Conservation (phyloP, 192 early-diverging fungal genomes). For the Backusella psychrophila region DNA sequence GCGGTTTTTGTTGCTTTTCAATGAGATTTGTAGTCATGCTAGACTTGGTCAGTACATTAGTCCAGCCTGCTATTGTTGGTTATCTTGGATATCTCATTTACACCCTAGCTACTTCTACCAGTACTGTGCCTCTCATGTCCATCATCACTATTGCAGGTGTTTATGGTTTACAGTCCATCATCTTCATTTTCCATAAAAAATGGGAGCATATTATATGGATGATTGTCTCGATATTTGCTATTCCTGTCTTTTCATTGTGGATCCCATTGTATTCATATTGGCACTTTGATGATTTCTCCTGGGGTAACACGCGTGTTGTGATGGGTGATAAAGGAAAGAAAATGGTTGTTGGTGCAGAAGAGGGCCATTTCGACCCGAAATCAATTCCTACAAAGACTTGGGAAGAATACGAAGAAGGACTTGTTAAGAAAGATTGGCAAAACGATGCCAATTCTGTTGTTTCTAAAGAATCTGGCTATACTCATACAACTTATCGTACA, state of each 20-base stretch:
- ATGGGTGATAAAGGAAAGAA: constrained; percentile 51
- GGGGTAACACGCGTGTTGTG: constrained; percentile 68
- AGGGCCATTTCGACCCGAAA: constrained; percentile 65
- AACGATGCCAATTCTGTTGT: constrained; percentile 35
- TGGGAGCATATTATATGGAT: constrained; percentile 82
- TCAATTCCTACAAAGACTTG: constrained; percentile 44
- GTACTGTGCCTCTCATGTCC: constrained; percentile 73
- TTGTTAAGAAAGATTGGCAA: constrained; percentile 39
- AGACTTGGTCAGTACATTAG: constrained; percentile 89
- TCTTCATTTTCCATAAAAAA: constrained; percentile 74
- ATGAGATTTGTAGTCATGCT: constrained; percentile 96
- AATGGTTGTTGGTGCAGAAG: constrained; percentile 43
- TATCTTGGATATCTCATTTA: constrained; percentile 87
- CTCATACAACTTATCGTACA: constrained; percentile 36
- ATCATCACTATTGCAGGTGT: constrained; percentile 80
- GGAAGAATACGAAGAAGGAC: constrained; percentile 6
- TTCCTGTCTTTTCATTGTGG: constrained; percentile 65
- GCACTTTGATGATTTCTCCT: constrained; percentile 98
- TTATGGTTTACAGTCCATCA: constrained; percentile 87
- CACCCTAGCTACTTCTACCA: constrained; percentile 47
- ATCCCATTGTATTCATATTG: constrained; percentile 80
- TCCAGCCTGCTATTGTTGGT: constrained; percentile 86
- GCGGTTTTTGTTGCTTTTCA: constrained; percentile 97
- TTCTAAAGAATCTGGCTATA: constrained; percentile 45
- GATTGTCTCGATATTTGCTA: constrained; percentile 74